Base-by-base conservation (phyloP, 129 eudicot genomes). In the Helichrysum umbraculigerum region DNA sequence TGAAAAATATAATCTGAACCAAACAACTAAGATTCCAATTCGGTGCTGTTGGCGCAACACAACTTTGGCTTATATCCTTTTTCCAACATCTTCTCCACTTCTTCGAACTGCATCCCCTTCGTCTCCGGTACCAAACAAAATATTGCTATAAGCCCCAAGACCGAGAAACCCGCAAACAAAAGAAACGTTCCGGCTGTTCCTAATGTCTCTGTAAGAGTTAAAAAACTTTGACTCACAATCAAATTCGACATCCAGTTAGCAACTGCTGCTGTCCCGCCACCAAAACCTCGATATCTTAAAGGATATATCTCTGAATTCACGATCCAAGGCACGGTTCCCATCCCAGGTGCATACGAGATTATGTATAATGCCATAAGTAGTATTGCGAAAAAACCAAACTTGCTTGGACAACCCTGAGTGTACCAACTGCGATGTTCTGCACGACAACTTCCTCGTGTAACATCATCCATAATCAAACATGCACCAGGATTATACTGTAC, bases 391-490 rank as follows among this genome's bases (percentile, higher is more conserved):
- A 70, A 14, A 25, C 63, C 41, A n/a, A 70, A 70, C 42, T 70
- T 70, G 82, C 88, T 90, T 6, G 92, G 96, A 59, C 88, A 90
- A 7, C 96, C 96, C 19, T 85, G 44, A 0, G 88, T 85, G 85
- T 81, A 87, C 90, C 89, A 87, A 2, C 76, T 81, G 0, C 90
- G 28, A 9, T 71, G 76, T 58, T 84, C 85, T 28, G 77, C 83
- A 1, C 25, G 71, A 65, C 92, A 90, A 22, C 83, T 58, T 0
- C 58, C 76, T 80, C 51, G 60, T 56, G 78, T 29, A 0, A 6
- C 75, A 42, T 81, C 81, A 0, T 57, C 54, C 3, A 25, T 15
- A 1, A 67, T 70, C 47, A 90, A 28, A 58, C 92, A 87, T 1
- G 90, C 96, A 62, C 88, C 90, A 0, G 83, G 63, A 17, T 61